Evolutionary conservation across 2,329 filamentous ascomycete genomes (phyloP).

Genomic region (Calycina herbarum): DNA sequence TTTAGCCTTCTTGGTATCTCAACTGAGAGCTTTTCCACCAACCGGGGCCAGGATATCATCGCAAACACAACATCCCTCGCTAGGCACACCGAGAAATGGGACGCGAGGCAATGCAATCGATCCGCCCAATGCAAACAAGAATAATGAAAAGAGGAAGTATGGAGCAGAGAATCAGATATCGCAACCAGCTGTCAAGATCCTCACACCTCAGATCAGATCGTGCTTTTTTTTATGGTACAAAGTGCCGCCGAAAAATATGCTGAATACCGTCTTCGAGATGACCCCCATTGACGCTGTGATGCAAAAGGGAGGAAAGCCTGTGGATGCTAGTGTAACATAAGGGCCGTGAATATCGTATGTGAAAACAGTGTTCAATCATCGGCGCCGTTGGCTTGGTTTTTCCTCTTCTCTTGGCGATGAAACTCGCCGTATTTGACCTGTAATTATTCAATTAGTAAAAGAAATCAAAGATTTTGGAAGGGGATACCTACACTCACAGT

Average conservation of each 20-base stretch:
- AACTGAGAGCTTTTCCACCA: too few species aligned
- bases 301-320: constrained; percentile 28
- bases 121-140: constrained; percentile 39
- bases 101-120: constrained; percentile 37
- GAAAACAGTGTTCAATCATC: constrained; percentile 33
- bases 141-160: constrained; percentile 45
- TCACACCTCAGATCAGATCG: constrained; percentile 29
- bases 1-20: constrained; percentile 26
- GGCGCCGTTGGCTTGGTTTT: too few species aligned
- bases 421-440: too few species aligned
- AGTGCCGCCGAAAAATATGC: constrained; percentile 31
- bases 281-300: constrained; percentile 33
- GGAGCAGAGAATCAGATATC: constrained; percentile 42
- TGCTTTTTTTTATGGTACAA: constrained; percentile 38
- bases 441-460: too few species aligned
- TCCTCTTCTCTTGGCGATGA: too few species aligned
- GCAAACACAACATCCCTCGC: constrained; percentile 35
- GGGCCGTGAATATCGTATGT: constrained; percentile 39
- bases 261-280: constrained; percentile 30
- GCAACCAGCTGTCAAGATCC: constrained; percentile 28
- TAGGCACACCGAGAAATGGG: constrained; percentile 33
- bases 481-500: neutral
- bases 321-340: constrained; percentile 39
- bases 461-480: too few species aligned
- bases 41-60: constrained; percentile 36